Percentiles rank a stretch among this genome's conserved stretches.
Evolutionary conservation across 2,329 filamentous ascomycete genomes (phyloP).

Genomic region (Colletotrichum brevisporum): DNA sequence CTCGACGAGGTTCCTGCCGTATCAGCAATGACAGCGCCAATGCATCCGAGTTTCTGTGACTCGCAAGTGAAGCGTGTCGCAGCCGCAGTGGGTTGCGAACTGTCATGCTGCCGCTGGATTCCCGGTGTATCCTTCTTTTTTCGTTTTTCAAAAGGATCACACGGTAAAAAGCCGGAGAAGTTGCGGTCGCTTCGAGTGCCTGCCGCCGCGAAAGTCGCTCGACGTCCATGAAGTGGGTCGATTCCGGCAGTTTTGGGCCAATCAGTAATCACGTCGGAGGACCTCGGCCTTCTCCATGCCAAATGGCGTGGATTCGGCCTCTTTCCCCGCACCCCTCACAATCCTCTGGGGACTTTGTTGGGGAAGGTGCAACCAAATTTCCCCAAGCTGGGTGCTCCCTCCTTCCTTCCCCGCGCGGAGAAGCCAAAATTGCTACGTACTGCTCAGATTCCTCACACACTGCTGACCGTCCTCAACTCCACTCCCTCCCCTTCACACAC

Average conservation of each 20-base stretch:
- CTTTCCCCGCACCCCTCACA: background rate
- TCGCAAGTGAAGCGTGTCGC: conserved; percentile 19
- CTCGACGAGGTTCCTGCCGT: background rate
- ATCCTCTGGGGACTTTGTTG: conserved; percentile 20
- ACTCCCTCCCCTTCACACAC: background rate
- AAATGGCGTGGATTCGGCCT: no score
- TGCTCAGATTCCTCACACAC: background rate
- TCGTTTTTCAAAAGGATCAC: background rate
- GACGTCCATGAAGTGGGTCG: no score
- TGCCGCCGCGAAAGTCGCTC: no score
- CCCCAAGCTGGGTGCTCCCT: conserved; percentile 2
- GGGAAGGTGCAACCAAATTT: conserved; percentile 9
- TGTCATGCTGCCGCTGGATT: background rate
- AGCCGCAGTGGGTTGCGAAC: conserved; percentile 9
- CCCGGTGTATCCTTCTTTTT: no score
- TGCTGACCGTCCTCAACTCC: background rate
- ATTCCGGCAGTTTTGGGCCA: background rate
- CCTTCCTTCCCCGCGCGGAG: conserved; percentile 33
- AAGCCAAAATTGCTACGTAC: background rate
- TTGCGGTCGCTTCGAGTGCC: background rate
- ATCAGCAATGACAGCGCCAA: background rate
- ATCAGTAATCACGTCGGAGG: background rate
- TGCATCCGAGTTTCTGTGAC: conserved; percentile 17
- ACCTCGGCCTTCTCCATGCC: no score
- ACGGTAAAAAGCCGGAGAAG: background rate